Evolutionary conservation across 768 basidiomycete genomes (phyloP), one percentile per base, ranked within the genome.

Genomic region (Suillus tomentosus): DNA sequence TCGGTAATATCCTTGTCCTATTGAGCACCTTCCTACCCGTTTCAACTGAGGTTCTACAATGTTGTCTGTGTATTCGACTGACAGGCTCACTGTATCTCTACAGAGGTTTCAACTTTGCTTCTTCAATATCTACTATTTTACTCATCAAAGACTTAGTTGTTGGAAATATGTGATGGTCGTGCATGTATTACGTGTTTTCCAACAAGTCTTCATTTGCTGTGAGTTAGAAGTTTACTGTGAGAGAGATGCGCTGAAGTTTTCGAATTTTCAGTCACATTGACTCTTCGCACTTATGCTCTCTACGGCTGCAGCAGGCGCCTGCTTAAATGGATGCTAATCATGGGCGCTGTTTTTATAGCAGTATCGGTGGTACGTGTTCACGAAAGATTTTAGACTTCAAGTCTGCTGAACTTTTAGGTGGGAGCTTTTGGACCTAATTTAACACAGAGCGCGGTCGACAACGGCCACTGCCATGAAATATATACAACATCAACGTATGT

Each of bases 211-310:
- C 3, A 80, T 86, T 14, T 78, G 81, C 66, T 61, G 85, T 85
- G 63, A 63, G 84, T 72, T 27, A 15, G 10, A 13, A 40, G 57
- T 62, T 24, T 5, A 14, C 4, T 5, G 6, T 3, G 50, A 61
- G 45, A 62, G 17, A 50, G 17, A 40, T 6, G 3, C 36, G 10
- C 10, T 9, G 14, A 27, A 19, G 1, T 27, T 64, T n/a, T 6
- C 31, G 83, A 31, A 53, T 37, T 39, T n/a, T 10, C 10, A 84
- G 82, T 77, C 62, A 77, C 81, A 36, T 74, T 85, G 31, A 78
- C 77, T 13, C 70, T 84, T 51, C 81, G 85, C 50, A 82, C 82
- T 53, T 82, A 80, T 63, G 85, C 86, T 4, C 70, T 87, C 19
- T 86, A 84, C 63, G 73, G 76, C 15, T 69, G 80, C 34, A 80